Evolutionary conservation across 2,329 filamentous ascomycete species (phyloP).

Genomic region (Colletotrichum cordylinicola): DNA sequence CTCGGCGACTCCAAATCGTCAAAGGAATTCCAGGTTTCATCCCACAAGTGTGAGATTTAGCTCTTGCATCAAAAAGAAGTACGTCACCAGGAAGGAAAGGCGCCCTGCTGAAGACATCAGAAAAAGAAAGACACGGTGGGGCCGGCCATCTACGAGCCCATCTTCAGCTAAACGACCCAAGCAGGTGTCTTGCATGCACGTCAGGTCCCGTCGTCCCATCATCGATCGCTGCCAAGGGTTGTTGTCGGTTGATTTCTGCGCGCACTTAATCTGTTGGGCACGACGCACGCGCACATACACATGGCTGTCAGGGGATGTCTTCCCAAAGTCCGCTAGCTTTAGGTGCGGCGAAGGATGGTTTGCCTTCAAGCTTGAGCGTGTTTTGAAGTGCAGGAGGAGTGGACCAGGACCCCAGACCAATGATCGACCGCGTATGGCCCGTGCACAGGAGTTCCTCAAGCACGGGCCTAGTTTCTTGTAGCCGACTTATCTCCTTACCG

Average conservation of each 20-base stretch:
- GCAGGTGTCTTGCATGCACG: neutral
- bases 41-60: neutral
- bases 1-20: neutral
- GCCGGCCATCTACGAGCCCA: neutral
- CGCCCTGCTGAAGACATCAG: neutral
- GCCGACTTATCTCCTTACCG: slow-evolving; percentile 15
- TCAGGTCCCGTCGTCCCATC: neutral
- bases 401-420: slow-evolving; percentile 1
- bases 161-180: neutral
- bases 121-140: neutral
- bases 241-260: neutral
- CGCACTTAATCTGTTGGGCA: neutral
- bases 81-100: neutral
- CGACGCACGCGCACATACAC: neutral
- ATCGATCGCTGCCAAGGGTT: neutral
- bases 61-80: neutral
- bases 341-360: neutral
- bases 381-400: neutral
- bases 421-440: slow-evolving; percentile 7
- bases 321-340: neutral
- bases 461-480: slow-evolving; percentile 8
- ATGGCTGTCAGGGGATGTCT: neutral
- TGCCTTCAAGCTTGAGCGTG: neutral
- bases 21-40: neutral
- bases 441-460: neutral